phyloP scores from a whole-genome alignment of 352 stramenopile species.

The Phytophthora macrochlamydospora region DNA sequence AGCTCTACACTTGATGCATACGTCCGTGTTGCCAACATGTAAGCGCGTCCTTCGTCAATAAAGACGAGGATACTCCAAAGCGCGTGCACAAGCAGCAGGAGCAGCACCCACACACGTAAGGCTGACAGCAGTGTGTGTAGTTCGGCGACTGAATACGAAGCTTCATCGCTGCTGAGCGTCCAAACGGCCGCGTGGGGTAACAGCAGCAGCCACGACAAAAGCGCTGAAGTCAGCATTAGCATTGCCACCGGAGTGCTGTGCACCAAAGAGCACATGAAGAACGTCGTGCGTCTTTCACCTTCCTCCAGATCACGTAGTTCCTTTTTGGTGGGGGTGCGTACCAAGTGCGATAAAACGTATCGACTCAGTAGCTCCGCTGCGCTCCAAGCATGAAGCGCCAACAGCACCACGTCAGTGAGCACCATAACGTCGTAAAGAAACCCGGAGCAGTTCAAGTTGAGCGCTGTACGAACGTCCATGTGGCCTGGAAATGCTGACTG shows the following conservation, averaged over 20 bases:
- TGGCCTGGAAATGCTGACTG: slow-evolving; percentile 11
- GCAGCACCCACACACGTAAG: slow-evolving; percentile 37
- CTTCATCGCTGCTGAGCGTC: slow-evolving; percentile 32
- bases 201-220: slow-evolving; percentile 65
- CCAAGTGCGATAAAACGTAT: slow-evolving; percentile 23
- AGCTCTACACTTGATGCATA: slow-evolving; percentile 46
- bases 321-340: slow-evolving; percentile 19
- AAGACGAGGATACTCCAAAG: slow-evolving; percentile 37
- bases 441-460: slow-evolving; percentile 58
- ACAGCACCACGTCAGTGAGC: slow-evolving; percentile 31
- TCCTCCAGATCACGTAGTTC: slow-evolving; percentile 23
- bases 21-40: slow-evolving; percentile 35
- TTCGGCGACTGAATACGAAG: slow-evolving; percentile 31
- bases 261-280: slow-evolving; percentile 48
- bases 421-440: slow-evolving; percentile 59
- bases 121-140: slow-evolving; percentile 49
- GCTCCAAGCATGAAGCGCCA: slow-evolving; percentile 39
- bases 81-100: slow-evolving; percentile 36
- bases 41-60: slow-evolving; percentile 40
- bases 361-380: slow-evolving; percentile 28
- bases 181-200: slow-evolving; percentile 58
- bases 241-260: slow-evolving; percentile 45
- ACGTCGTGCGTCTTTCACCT: slow-evolving; percentile 26
- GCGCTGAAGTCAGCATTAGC: slow-evolving; percentile 28
- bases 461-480: slow-evolving; percentile 24